Evolutionary conservation across 163 green algal genomes (phyloP).

Genomic region (Volvox carteri): DNA sequence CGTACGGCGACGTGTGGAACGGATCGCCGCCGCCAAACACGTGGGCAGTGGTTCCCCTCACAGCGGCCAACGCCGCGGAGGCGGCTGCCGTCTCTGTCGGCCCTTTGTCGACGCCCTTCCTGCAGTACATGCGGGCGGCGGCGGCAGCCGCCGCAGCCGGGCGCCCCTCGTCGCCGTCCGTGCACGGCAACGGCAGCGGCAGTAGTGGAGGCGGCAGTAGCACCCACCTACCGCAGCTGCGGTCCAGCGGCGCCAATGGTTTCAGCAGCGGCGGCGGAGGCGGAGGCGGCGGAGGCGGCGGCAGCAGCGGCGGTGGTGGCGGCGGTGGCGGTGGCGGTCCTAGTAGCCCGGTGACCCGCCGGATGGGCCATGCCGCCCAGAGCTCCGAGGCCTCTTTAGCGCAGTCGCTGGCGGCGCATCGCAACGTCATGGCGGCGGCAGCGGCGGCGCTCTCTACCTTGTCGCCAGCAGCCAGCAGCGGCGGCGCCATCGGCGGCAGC

Average conservation of each 20-base stretch:
- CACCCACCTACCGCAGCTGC: not conserved
- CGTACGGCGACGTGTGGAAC: slow-evolving; percentile 2
- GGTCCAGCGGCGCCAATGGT: not conserved
- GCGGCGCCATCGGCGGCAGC: not conserved
- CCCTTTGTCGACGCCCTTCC: not conserved
- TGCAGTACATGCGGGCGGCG: not conserved
- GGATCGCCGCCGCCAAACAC: not conserved
- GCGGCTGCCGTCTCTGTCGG: not conserved
- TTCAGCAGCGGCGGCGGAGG: not conserved
- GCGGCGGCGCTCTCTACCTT: not conserved
- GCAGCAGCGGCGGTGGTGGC: not conserved
- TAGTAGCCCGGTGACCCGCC: not conserved
- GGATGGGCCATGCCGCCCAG: not conserved
- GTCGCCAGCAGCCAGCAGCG: not conserved
- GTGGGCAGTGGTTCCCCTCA: not conserved
- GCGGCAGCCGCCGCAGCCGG: not conserved
- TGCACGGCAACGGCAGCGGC: not conserved
- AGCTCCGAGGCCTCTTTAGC: not conserved
- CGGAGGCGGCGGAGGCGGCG: not conserved
- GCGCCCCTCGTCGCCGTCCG: not conserved
- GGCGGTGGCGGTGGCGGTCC: not conserved
- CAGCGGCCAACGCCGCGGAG: not conserved
- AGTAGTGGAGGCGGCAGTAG: not conserved
- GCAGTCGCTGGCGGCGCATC: slow-evolving; percentile 11
- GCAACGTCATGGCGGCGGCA: slow-evolving; percentile 7